Conservation (phyloP, 345 rosid genomes). For the Aurinia saxatilis region DNA sequence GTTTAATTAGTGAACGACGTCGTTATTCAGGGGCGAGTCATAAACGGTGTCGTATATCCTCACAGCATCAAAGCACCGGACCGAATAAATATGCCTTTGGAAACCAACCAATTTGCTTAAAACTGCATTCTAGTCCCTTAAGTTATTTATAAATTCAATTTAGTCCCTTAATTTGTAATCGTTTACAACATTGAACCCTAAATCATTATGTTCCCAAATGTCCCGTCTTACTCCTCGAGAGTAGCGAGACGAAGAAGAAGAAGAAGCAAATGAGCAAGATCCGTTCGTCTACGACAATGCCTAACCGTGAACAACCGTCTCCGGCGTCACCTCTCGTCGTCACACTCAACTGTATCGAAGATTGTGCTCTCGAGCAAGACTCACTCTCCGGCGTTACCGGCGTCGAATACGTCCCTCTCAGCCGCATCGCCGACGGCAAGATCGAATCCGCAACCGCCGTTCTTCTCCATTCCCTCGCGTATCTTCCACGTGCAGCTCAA, state of each 20-base stretch:
- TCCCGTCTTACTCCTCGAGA: conserved; percentile 12
- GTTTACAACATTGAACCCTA: conserved; percentile 12
- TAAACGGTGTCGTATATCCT: background rate
- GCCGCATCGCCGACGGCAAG: conserved; percentile 79
- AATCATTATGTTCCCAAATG: conserved; percentile 9
- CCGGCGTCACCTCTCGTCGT: conserved; percentile 59
- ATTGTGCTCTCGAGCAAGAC: conserved; percentile 70
- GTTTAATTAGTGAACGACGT: background rate
- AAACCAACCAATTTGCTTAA: background rate
- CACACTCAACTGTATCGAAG: conserved; percentile 91
- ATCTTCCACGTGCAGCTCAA: conserved; percentile 99
- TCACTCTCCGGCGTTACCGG: conserved; percentile 73
- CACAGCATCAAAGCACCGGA: background rate
- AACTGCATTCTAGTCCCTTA: background rate
- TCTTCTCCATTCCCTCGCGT: conserved; percentile 86
- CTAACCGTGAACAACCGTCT: conserved; percentile 39
- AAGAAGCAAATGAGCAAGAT: conserved; percentile 25
- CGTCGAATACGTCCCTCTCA: conserved; percentile 89
- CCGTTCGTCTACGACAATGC: conserved; percentile 51
- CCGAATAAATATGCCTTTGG: background rate
- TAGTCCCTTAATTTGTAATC: background rate
- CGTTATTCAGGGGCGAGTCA: background rate
- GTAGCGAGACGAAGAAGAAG: conserved; percentile 17
- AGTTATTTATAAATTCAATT: background rate
- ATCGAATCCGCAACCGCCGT: conserved; percentile 91